Percentiles rank a stretch among this genome's conserved stretches.
Evolutionary conservation across 2,329 filamentous ascomycete genomes (phyloP).

Genomic region (Beauveria bassiana): DNA sequence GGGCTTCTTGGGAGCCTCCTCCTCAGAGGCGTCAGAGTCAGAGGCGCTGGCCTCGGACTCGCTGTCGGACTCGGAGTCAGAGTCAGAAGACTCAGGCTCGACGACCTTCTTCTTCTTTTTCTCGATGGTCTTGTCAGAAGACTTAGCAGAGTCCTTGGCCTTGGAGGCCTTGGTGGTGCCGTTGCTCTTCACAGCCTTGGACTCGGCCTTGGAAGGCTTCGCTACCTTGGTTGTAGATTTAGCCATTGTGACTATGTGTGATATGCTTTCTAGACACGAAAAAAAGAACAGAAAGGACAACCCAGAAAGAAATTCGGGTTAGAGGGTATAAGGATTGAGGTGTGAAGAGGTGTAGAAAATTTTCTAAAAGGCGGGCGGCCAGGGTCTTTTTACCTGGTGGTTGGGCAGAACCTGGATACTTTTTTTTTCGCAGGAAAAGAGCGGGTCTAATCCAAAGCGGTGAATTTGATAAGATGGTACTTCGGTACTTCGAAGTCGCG

Average conservation of each 20-base stretch:
- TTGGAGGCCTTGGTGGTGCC: constrained; percentile 62
- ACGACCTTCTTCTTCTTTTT: constrained; percentile 42
- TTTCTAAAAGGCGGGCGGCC: constrained; percentile 12
- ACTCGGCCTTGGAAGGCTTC: constrained; percentile 47
- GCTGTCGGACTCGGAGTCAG: constrained; percentile 21
- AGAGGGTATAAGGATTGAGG: constrained; percentile 10
- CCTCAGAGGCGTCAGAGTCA: constrained; percentile 20
- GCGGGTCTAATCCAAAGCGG: constrained; percentile 28
- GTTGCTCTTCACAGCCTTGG: constrained; percentile 54
- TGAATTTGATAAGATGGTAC: constrained; percentile 19
- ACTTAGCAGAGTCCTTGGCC: constrained; percentile 60
- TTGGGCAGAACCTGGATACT: constrained; percentile 17
- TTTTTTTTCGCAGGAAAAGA: constrained; percentile 26
- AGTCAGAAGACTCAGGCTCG: constrained; percentile 31
- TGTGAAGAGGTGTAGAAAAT: constrained; percentile 14
- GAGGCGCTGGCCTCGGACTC: constrained; percentile 28
- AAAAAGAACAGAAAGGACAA: constrained; percentile 9
- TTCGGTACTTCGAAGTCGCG: neutral
- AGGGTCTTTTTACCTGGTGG: constrained; percentile 19
- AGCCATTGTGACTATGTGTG: constrained; percentile 45
- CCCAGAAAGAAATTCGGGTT: constrained; percentile 15
- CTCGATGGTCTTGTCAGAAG: constrained; percentile 41
- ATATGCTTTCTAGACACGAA: constrained; percentile 12
- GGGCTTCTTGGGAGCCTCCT: constrained; percentile 31
- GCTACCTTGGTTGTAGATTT: constrained; percentile 54